Evolutionary conservation across 2,329 filamentous ascomycete genomes (phyloP), one percentile per base, ranked within the genome.

Genomic region (Monosporascus sp.): DNA sequence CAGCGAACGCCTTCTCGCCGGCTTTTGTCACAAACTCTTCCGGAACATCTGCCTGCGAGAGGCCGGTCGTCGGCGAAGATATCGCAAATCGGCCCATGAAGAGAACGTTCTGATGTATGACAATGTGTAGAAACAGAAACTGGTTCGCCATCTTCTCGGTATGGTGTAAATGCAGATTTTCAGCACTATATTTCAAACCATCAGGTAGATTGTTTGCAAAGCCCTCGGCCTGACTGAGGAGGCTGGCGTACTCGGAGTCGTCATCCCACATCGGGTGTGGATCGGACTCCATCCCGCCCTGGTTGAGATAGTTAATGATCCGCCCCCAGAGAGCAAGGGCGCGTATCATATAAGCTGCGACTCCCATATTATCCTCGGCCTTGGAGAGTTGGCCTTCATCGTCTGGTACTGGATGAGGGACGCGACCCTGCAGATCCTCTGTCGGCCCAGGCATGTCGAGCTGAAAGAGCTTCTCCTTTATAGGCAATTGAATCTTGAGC

Each of bases 11-110:
- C 53, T 86, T 87, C 49, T 83, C 81, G 8, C 86, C 87, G 3
- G 89, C 85, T 58, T 87, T 86, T 42, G 84, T 83, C 46, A 94
- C 78, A 65, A 97, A 97, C 0, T 86, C 75, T 54, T 86, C 85
- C 3, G 90, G 88, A 64, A 90, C 85, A 47, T 90, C 86, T 57
- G 84, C 79, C 3, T 84, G 80, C 18, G 83, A 77, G n/a, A 79
- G 74, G 20, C 80, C 81, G 36, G 82, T 82, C 20, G 20, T 46
- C 6, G 86, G 82, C 18, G 85, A 82, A 0, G 89, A 85, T 20
- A 94, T 82, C 2, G 90, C 90, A 63, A 95, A 95, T 37, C 91
- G 85, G 68, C 94, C 91, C 70, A 97, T 81, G 67, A 97, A 97
- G 2, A 97, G 78, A 41, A 90, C 84, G 59, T 92, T 92, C 69